Percentiles rank a stretch among this genome's conserved stretches.
These are phyloP conservation scores for Alternaria metachromatica DNA, from an alignment of 2,329 filamentous ascomycete genomes.

Conservation along the genomic window DNA sequence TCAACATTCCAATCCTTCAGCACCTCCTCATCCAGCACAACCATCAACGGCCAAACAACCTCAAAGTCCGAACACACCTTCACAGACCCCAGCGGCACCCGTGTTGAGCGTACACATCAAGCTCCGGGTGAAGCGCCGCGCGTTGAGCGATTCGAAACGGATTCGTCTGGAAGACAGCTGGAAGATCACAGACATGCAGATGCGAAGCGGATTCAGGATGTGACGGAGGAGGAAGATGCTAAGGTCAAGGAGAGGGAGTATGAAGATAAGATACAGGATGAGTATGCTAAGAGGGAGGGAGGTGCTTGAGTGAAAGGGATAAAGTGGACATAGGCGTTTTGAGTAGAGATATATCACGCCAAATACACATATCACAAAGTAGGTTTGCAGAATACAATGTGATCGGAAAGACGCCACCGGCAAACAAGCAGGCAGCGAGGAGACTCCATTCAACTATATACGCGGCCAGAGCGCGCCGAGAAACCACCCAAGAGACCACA, in stretches of 20 bases:
- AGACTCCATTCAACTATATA: background rate
- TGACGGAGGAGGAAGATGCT: conserved; percentile 39
- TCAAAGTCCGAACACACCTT: conserved; percentile 33
- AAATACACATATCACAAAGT: background rate
- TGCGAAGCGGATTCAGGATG: conserved; percentile 38
- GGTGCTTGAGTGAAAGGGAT: conserved; percentile 38
- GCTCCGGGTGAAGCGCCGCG: conserved; percentile 33
- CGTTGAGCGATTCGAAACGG: conserved; percentile 36
- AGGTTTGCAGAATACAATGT: background rate
- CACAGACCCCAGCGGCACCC: conserved; percentile 39
- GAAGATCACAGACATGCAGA: conserved; percentile 10
- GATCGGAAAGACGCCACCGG: background rate
- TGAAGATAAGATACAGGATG: conserved; percentile 52
- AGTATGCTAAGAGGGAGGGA: conserved; percentile 54
- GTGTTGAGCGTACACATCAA: conserved; percentile 32
- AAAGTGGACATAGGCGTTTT: background rate
- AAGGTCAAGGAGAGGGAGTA: conserved; percentile 48
- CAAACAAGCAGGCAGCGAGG: background rate
- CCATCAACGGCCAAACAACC: conserved; percentile 38
- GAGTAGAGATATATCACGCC: background rate
- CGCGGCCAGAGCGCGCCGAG: background rate
- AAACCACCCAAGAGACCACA: background rate
- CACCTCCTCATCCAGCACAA: conserved; percentile 30
- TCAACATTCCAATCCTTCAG: conserved; percentile 38
- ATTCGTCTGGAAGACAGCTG: conserved; percentile 27